Base-by-base conservation (phyloP, 768 basidiomycete genomes). In the Suillus plorans region DNA sequence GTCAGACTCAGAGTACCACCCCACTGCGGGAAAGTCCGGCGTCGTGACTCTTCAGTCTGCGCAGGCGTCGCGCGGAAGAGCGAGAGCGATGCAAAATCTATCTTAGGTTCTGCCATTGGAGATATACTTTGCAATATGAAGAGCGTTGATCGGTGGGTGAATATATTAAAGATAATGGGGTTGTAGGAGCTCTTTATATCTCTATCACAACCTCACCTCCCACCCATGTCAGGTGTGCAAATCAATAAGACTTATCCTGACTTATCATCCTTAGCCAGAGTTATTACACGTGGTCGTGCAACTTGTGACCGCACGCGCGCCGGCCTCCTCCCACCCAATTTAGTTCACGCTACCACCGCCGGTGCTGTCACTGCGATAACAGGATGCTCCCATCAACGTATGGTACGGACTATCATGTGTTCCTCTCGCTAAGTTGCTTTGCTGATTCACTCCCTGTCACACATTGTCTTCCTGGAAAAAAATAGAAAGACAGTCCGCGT, bases 61-160 rank as follows among this genome's bases (percentile, higher is more conserved):
- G 78, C 78, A 5, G 72, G 70, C 14, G 84, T 86, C 42, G 85
- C 86, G 8, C 71, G 74, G 68, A 82, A 85, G 7, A 87, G 67
- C 0, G 85, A 81, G 13, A 84, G 65, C 20, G 68, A 67, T 31
- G 70, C 66, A 37, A 73, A 60, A 52, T 71, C 65, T 61, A 66
- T 53, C 52, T 44, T 28, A 13, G 18, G 12, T 59, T 42, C 58
- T 42, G 39, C 18, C 58, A 59, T 59, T 12, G 25, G 18, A 42
- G 37, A 42, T 42, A 59, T 28, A 39, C 22, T 42, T 41, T 28
- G 22, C 18, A 42, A 41, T 28, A 12, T 41, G 18, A 59, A 9
- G 39, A 18, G 25, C n/a, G 14, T 22, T 39, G 28, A 39, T 58
- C 2, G 1, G 56, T 16, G 25, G 16, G 57, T 41, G 25, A 59